Evolutionary conservation across 2,329 filamentous ascomycete genomes (phyloP).

Genomic region (Fusarium incarnatum): DNA sequence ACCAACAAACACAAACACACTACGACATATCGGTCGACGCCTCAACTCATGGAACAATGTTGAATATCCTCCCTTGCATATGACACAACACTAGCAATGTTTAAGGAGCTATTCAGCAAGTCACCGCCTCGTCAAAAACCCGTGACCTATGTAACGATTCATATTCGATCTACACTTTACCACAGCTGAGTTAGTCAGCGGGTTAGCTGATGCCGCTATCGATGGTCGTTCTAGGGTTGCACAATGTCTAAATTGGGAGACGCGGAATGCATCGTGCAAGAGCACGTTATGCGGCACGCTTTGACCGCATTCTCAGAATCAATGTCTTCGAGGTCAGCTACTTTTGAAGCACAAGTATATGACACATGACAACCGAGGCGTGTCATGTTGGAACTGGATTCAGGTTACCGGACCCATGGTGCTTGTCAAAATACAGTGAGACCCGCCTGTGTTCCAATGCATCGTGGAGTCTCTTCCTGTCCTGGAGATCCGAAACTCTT

Average conservation of each 20-base stretch:
- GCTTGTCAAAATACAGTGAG: slow-evolving; percentile 11
- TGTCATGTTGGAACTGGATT: not conserved
- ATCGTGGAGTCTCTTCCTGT: slow-evolving; percentile 1
- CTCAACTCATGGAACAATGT: slow-evolving; percentile 17
- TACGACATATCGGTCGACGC: slow-evolving; percentile 27
- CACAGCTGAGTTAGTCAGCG: slow-evolving; percentile 9
- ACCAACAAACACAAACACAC: slow-evolving; percentile 17
- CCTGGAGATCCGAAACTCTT: not conserved
- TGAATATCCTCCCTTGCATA: slow-evolving; percentile 36
- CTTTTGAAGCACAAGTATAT: not conserved
- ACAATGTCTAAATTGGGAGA: slow-evolving; percentile 25
- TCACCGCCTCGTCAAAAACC: slow-evolving; percentile 8
- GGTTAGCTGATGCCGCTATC: slow-evolving; percentile 10
- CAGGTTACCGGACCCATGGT: slow-evolving; percentile 7
- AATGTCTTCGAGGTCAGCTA: slow-evolving; percentile 1
- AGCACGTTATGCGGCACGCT: slow-evolving; percentile 8
- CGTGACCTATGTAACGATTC: slow-evolving; percentile 22
- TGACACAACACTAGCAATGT: slow-evolving; percentile 21
- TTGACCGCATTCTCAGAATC: slow-evolving; percentile 6
- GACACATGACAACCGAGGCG: slow-evolving; percentile 3
- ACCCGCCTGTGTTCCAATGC: not conserved
- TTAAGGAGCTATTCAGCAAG: slow-evolving; percentile 15
- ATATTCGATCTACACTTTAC: slow-evolving; percentile 23
- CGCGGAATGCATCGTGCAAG: slow-evolving; percentile 11
- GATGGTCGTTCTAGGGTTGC: slow-evolving; percentile 3